Evolutionary conservation across 176 grass and related monocot species (phyloP), one percentile per base, ranked within the genome.

Genomic region (Phragmites australis): DNA sequence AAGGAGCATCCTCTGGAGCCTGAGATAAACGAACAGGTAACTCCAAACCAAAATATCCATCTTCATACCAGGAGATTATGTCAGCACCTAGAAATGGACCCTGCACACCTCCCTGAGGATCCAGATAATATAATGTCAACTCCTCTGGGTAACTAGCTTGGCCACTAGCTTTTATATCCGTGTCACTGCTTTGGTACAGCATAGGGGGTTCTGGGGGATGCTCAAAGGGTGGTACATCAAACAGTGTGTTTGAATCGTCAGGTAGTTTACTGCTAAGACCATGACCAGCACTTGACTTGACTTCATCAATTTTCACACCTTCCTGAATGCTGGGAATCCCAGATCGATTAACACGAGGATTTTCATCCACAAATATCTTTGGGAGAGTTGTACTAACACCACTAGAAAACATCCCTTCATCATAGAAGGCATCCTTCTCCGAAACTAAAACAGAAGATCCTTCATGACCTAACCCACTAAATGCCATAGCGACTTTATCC

Each of bases 71-170:
- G 25, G 93, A 93, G 27, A 95, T 88, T 49, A 99, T 96, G 55
- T 96, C 93, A 64, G 86, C 83, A 68, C 93, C 93, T 39, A 93
- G 76, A 84, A 99, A 99, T 77, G 97, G 93, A 42, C 97, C 97
- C 68, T 99, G 97, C 61, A 95, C 84, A 8, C 84, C 88, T 68
- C 97, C 97, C 86, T 99, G 97, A 14, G 97, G 97, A 81, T 99
- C 97, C 75, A 81, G 82, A 81, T 99, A 99, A 81, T 81, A 99
- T 51, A 99, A 88, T 48, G 92, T 99, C 76, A 99, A 72, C 25
- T 99, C 93, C 67, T 99, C 93, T 52, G 85, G 90, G 76, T 50
- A 61, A 72, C 63, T 76, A 77, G 51, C 63, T 51, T 80, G 82
- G 50, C 47, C 72, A 52, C 84, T 31, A 62, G 42, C 44, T 72